These are phyloP conservation scores for Phytophthora pistaciae DNA, from an alignment of 352 stramenopile genomes.

Conservation along the genomic window DNA sequence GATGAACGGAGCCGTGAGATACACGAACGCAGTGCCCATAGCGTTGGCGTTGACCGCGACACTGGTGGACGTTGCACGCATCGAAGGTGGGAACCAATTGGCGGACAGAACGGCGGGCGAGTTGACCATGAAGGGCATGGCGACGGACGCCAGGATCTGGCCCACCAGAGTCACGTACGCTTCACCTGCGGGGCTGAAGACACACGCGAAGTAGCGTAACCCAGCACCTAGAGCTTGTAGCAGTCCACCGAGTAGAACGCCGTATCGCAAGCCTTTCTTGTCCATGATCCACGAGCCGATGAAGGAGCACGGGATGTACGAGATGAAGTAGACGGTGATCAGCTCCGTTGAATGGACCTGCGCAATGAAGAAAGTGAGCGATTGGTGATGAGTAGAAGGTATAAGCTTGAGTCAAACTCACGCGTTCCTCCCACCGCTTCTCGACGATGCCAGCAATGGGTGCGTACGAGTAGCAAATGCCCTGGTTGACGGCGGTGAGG, in stretches of 20 bases:
- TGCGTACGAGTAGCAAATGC: constrained; percentile 84
- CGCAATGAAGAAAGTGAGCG: background rate
- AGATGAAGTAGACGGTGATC: constrained; percentile 84
- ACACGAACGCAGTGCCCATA: constrained; percentile 72
- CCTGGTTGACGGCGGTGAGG: constrained; percentile 75
- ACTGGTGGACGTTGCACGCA: constrained; percentile 73
- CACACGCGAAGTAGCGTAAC: constrained; percentile 57
- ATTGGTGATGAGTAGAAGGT: background rate
- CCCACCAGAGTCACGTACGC: constrained; percentile 58
- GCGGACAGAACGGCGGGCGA: constrained; percentile 76
- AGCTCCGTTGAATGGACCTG: constrained; percentile 78
- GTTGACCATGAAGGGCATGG: constrained; percentile 91
- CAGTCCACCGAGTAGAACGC: constrained; percentile 63
- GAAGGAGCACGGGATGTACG: constrained; percentile 85
- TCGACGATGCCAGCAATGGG: constrained; percentile 76
- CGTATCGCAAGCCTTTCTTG: constrained; percentile 72
- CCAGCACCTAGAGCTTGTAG: constrained; percentile 61
- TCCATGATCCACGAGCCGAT: constrained; percentile 86
- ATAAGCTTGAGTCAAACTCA: constrained; percentile 21
- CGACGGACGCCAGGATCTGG: constrained; percentile 69
- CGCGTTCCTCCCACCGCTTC: constrained; percentile 56
- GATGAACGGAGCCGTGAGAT: constrained; percentile 62
- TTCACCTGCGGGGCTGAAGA: constrained; percentile 33
- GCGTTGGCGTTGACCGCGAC: constrained; percentile 82
- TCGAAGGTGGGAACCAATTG: constrained; percentile 77